Conservation (phyloP, 768 basidiomycete genomes). For the Rhizopogon roseolus region DNA sequence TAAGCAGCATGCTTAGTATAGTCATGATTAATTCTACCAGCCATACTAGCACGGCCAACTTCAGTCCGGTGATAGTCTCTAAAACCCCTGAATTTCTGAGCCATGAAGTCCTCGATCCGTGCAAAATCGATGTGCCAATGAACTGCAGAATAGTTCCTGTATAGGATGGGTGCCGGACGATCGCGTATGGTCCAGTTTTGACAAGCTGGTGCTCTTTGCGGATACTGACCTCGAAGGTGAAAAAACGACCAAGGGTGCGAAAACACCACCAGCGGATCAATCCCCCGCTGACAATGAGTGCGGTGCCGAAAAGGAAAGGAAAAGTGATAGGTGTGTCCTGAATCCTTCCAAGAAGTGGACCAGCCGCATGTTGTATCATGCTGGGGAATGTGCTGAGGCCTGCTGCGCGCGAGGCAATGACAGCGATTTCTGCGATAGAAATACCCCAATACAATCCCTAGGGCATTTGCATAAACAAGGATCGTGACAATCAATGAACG, state of each 20-base stretch:
- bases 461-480: neutral
- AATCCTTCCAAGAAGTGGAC: neutral
- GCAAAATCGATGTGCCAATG: constrained; percentile 1
- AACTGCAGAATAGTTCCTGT: constrained; percentile 11
- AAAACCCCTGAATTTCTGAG: constrained; percentile 8
- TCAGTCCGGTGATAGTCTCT: constrained; percentile 2
- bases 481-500: neutral
- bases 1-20: neutral
- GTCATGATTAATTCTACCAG: neutral
- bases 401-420: neutral
- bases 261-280: constrained; percentile 22
- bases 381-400: neutral
- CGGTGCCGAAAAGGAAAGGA: constrained; percentile 11
- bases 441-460: constrained; percentile 3
- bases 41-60: neutral
- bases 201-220: constrained; percentile 20
- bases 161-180: constrained; percentile 27
- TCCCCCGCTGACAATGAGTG: constrained; percentile 13
- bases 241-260: constrained; percentile 18
- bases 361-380: neutral
- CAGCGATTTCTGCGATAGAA: neutral
- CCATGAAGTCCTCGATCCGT: constrained; percentile 8
- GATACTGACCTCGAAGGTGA: constrained; percentile 25
- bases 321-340: constrained; percentile 4
- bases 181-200: constrained; percentile 23